Evolutionary conservation across 345 rosid genomes (phyloP).

Genomic region (Lepidium aucheri): DNA sequence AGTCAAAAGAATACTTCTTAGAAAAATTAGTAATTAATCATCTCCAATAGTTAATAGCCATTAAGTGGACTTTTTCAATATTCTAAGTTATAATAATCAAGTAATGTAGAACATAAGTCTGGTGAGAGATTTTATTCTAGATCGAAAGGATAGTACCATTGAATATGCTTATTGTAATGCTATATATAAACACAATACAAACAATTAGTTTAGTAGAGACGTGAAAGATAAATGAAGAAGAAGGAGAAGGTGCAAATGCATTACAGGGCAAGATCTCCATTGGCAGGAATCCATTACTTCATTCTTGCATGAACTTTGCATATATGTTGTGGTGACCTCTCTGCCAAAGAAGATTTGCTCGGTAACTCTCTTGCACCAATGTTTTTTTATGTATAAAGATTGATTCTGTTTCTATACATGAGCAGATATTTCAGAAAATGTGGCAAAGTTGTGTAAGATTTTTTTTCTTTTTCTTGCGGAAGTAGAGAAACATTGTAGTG

Average conservation of each 20-base stretch:
- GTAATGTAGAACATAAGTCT: neutral
- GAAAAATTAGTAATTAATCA: neutral
- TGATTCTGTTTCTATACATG: too few species aligned
- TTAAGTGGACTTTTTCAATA: neutral
- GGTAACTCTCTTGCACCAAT: conserved; percentile 4
- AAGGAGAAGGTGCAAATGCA: conserved; percentile 8
- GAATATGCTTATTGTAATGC: conserved; percentile 15
- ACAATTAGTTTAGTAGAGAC: neutral
- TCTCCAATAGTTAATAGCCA: neutral
- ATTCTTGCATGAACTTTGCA: neutral
- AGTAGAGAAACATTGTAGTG: too few species aligned
- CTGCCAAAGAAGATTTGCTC: conserved; percentile 23
- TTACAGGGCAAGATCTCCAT: conserved; percentile 19
- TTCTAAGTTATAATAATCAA: neutral
- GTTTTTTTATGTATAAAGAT: neutral
- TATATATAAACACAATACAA: conserved; percentile 2
- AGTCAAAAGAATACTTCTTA: conserved; percentile 1
- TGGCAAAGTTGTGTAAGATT: too few species aligned
- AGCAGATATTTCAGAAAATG: too few species aligned
- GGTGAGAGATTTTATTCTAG: conserved; percentile 8
- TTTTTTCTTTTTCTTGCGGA: too few species aligned
- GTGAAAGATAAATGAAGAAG: neutral
- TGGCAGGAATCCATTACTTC: conserved; percentile 15
- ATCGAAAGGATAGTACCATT: conserved; percentile 14
- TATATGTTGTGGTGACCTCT: conserved; percentile 4